Evolutionary conservation across 192 early-diverging fungal genomes (phyloP).

Genomic region (Linnemannia schmuckeri): DNA sequence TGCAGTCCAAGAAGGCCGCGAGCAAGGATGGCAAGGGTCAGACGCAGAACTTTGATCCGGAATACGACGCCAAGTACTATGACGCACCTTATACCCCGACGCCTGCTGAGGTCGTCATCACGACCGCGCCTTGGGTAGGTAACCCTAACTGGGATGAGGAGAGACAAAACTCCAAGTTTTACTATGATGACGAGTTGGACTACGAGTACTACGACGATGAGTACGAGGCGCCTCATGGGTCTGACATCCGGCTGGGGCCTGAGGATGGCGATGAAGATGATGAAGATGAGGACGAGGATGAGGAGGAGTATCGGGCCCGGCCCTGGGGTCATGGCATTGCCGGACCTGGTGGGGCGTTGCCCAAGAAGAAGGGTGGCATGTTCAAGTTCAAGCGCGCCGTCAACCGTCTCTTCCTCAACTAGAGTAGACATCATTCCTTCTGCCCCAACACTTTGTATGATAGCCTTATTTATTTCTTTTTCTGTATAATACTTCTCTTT

Average conservation of each 20-base stretch:
- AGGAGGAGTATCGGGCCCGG: conserved; percentile 32
- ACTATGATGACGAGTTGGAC: conserved; percentile 43
- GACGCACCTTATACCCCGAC: conserved; percentile 48
- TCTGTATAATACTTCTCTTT: background rate
- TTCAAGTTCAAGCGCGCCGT: conserved; percentile 54
- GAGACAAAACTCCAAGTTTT: conserved; percentile 49
- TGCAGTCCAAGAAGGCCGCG: conserved; percentile 24
- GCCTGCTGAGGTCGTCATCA: conserved; percentile 44
- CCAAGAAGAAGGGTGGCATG: conserved; percentile 55
- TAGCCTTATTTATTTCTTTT: background rate
- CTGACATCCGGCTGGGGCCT: conserved; percentile 50
- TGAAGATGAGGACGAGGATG: conserved; percentile 41
- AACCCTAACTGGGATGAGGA: conserved; percentile 56
- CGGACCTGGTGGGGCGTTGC: conserved; percentile 30
- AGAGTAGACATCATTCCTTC: background rate
- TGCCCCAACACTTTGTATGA: background rate
- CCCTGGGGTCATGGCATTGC: conserved; percentile 50
- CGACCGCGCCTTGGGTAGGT: conserved; percentile 50
- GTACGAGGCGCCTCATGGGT: conserved; percentile 39
- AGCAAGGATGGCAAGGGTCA: conserved; percentile 21
- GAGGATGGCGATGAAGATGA: conserved; percentile 43
- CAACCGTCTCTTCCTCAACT: conserved; percentile 43
- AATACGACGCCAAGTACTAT: conserved; percentile 44
- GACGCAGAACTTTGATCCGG: conserved; percentile 39
- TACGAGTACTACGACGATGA: conserved; percentile 35